Conservation (phyloP, 176 grass and related monocot genomes). For the Aechmea fasciata region DNA sequence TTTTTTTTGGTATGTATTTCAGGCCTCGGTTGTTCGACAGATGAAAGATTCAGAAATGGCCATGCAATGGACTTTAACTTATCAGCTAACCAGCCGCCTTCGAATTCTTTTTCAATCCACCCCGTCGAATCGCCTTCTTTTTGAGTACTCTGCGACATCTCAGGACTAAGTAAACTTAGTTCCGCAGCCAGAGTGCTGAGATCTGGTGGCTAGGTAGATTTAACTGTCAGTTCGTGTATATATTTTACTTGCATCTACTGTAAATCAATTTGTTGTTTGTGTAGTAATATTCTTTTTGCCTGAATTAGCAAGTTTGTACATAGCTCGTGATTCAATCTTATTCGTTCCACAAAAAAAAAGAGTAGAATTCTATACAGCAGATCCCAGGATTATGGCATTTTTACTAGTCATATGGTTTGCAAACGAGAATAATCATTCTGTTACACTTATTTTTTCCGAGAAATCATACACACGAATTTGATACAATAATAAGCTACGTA, state of each 20-base stretch:
- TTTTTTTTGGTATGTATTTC: constrained; percentile 9
- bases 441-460: too few relatives aligned
- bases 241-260: not conserved
- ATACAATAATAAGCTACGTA: too few relatives aligned
- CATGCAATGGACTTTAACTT: constrained; percentile 83
- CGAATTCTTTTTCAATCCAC: constrained; percentile 88
- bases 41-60: constrained; percentile 99
- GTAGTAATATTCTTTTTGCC: too few relatives aligned
- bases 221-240: not conserved
- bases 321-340: too few relatives aligned
- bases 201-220: not conserved
- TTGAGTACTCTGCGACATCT: constrained; percentile 85
- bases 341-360: too few relatives aligned
- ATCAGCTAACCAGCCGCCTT: constrained; percentile 82
- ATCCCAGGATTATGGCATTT: too few relatives aligned
- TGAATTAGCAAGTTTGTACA: too few relatives aligned
- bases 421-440: too few relatives aligned
- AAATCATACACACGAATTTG: too few relatives aligned
- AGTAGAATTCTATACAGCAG: too few relatives aligned
- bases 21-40: constrained; percentile 95
- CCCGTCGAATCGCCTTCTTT: constrained; percentile 94
- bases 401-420: too few relatives aligned
- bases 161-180: constrained; percentile 32
- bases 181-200: too few relatives aligned
- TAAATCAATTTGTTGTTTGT: not conserved